Evolutionary conservation across 176 grass and related monocot genomes (phyloP), one percentile per base, ranked within the genome.

Genomic region (Dactylis glomerata): DNA sequence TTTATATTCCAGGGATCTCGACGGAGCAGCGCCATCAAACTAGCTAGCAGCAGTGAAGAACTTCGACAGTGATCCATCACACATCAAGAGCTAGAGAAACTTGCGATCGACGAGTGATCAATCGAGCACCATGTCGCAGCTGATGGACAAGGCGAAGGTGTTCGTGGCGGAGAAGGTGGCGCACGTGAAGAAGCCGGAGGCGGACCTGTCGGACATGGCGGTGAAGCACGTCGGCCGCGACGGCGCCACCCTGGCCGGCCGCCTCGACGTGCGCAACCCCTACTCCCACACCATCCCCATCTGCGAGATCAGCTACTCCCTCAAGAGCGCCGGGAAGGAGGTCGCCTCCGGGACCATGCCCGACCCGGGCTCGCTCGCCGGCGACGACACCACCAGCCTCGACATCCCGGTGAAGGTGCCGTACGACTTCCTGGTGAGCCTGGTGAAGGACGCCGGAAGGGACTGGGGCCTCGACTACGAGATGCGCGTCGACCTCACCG

Each of bases 391-490:
- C 3, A 96, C 93, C 5, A 44, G 55, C 41, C 28, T 96, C 31
- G 86, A 96, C 78, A 19, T 93, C 2, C 93, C 93, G 20, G 65
- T 96, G 22, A 83, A 83, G 65, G 77, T 96, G 83, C 93, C 93
- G 14, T 96, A 93, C 82, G 87, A 89, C 73, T 85, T 93, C 68
- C 88, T 96, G 0, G 47, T 83, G 5, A 92, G 86, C 86, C 87
- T 96, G 12, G 80, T 23, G 66, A 91, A 31, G 81, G 93, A 96
- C 50, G 38, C 83, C 6, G 91, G 91, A 0, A n/a, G 40, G 26
- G 93, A 96, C 58, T 93, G 91, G 93, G 91, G 93, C 64, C 51
- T 96, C 15, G 91, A 96, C 86, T 96, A 96, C 28, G 91, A 96
- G 83, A 82, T 96, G 90, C n/a, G 64, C 13, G 73, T 96, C 2